These are phyloP conservation scores for Scutellaria barbata DNA, from an alignment of 257 asterid species.

Conservation along the genomic window DNA sequence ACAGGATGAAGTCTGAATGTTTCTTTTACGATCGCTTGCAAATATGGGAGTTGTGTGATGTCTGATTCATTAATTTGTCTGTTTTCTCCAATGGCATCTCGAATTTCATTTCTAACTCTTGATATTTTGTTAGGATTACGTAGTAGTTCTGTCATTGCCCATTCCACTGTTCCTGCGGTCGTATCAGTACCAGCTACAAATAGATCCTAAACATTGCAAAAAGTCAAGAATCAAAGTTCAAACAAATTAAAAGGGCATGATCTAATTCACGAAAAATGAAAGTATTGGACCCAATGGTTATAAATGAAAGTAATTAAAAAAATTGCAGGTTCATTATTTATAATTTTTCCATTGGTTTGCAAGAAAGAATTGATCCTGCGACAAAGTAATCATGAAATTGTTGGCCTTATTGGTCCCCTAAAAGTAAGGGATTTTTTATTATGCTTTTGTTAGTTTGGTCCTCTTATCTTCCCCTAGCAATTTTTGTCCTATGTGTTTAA, in stretches of 20 bases:
- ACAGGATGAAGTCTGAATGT: slow-evolving; percentile 48
- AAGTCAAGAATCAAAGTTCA: neutral
- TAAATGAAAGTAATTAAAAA: no score
- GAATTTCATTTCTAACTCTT: slow-evolving; percentile 28
- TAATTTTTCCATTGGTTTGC: no score
- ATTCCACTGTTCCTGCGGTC: slow-evolving; percentile 40
- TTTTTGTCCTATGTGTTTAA: no score
- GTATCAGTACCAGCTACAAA: slow-evolving; percentile 41
- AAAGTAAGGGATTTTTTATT: no score
- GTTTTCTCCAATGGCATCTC: neutral
- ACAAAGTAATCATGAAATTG: no score
- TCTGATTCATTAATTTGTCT: slow-evolving; percentile 39
- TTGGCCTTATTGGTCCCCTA: no score
- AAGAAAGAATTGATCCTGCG: no score
- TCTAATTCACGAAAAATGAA: no score
- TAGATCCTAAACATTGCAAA: neutral
- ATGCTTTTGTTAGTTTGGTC: no score
- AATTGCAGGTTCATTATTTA: no score
- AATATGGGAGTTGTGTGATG: slow-evolving; percentile 30
- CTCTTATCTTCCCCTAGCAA: no score
- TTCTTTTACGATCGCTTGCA: slow-evolving; percentile 47
- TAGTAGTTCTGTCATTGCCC: slow-evolving; percentile 50
- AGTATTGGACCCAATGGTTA: no score
- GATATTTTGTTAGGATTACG: slow-evolving; percentile 34
- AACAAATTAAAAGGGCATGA: neutral